Evolutionary conservation across 164 flowering plant genomes (phyloP).

Genomic region (Liriodendron chinense): DNA sequence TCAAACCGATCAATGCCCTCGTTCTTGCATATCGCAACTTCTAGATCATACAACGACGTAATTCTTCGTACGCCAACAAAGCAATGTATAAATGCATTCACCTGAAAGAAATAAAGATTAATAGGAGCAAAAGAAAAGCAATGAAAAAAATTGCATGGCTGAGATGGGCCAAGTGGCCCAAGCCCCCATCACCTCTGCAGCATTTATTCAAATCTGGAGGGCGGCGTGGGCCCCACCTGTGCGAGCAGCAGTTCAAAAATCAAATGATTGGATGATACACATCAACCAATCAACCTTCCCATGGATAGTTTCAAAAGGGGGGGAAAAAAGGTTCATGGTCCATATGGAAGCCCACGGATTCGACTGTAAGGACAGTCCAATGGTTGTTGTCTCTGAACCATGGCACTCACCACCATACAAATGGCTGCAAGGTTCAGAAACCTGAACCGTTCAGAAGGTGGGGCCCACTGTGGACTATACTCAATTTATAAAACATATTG

Average conservation of each 20-base stretch:
- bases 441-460: neutral
- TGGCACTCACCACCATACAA: neutral
- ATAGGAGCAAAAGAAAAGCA: neutral
- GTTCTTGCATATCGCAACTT: conserved; percentile 67
- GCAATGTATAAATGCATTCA: conserved; percentile 81
- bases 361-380: neutral
- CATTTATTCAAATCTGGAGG: neutral
- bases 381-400: neutral
- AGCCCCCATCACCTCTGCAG: neutral
- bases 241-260: neutral
- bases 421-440: neutral
- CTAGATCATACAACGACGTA: conserved; percentile 71
- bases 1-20: conserved; percentile 70
- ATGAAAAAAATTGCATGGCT: neutral
- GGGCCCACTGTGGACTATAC: too few relatives aligned
- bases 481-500: too few relatives aligned
- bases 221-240: neutral
- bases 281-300: neutral
- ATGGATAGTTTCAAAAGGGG: neutral
- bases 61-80: conserved; percentile 68
- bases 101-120: conserved; percentile 28
- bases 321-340: neutral
- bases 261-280: neutral
- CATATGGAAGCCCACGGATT: neutral
- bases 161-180: neutral